phyloP scores from a whole-genome alignment of 768 basidiomycete species.

The Trametopsis cervina region DNA sequence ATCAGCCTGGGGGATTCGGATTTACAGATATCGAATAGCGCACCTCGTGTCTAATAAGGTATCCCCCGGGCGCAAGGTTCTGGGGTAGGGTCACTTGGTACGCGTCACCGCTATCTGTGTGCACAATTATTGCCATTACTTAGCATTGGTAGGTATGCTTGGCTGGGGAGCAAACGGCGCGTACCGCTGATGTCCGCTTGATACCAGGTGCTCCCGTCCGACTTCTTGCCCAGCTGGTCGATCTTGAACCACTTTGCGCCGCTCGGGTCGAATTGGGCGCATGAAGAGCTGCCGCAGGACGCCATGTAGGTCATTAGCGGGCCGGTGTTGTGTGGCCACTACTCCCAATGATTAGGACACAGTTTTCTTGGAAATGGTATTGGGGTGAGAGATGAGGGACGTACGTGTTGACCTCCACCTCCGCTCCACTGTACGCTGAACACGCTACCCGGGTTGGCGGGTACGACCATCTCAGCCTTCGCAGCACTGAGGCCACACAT shows the following conservation, averaged over 20 bases:
- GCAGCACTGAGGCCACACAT: conserved; percentile 56
- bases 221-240: conserved; percentile 21
- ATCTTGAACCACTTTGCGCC: conserved; percentile 69
- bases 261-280: conserved; percentile 52
- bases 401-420: conserved; percentile 30
- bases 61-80: conserved; percentile 60
- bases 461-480: conserved; percentile 40
- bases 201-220: conserved; percentile 18
- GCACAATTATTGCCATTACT: neutral
- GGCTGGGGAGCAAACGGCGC: neutral
- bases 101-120: conserved; percentile 20
- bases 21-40: conserved; percentile 7
- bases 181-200: conserved; percentile 21
- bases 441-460: conserved; percentile 52
- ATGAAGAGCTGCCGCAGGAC: conserved; percentile 47
- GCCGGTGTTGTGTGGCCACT: conserved; percentile 53
- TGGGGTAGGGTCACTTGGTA: conserved; percentile 27
- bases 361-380: neutral
- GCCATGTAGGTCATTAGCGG: conserved; percentile 73
- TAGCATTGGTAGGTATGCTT: neutral
- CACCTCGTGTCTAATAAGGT: conserved; percentile 67
- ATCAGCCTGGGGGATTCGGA: conserved; percentile 11
- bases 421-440: conserved; percentile 52
- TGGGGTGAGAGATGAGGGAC: conserved; percentile 7
- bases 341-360: neutral